These are phyloP conservation scores for Coemansia sp. DNA, from an alignment of 371 early-diverging fungal species.

Conservation along the genomic window DNA sequence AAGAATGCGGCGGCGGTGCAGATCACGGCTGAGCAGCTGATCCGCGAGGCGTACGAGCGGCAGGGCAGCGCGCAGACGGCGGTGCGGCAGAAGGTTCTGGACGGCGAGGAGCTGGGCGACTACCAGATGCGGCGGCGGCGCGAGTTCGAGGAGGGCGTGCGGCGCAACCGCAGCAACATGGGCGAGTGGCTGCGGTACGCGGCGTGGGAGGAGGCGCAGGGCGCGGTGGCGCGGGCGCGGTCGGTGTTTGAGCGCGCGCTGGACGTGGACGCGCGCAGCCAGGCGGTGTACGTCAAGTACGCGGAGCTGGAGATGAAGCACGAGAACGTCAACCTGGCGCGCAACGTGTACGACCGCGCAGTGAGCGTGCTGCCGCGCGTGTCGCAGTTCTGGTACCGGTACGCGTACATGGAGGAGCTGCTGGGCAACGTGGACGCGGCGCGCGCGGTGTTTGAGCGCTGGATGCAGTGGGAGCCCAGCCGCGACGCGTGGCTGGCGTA, in stretches of 20 bases:
- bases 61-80: slow-evolving; percentile 73
- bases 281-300: slow-evolving; percentile 89
- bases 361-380: slow-evolving; percentile 88
- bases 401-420: slow-evolving; percentile 96
- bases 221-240: slow-evolving; percentile 84
- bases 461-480: slow-evolving; percentile 98
- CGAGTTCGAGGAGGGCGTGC: slow-evolving; percentile 89
- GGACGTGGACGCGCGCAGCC: slow-evolving; percentile 83
- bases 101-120: slow-evolving; percentile 89
- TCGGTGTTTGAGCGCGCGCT: slow-evolving; percentile 91
- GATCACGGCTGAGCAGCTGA: slow-evolving; percentile 98
- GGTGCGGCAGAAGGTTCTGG: slow-evolving; percentile 89
- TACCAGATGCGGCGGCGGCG: slow-evolving; percentile 89
- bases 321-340: slow-evolving; percentile 85
- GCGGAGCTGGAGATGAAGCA: slow-evolving; percentile 97
- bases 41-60: slow-evolving; percentile 92
- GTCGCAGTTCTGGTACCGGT: slow-evolving; percentile 97
- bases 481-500: slow-evolving; percentile 93
- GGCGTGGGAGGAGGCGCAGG: slow-evolving; percentile 90
- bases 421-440: slow-evolving; percentile 89
- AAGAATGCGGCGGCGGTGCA: slow-evolving; percentile 97
- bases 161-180: slow-evolving; percentile 80
- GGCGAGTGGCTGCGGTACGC: slow-evolving; percentile 96
- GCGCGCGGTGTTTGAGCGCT: slow-evolving; percentile 93
- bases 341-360: slow-evolving; percentile 93